Conservation (phyloP, 257 asterid species). For the Nicotiana tabacum region DNA sequence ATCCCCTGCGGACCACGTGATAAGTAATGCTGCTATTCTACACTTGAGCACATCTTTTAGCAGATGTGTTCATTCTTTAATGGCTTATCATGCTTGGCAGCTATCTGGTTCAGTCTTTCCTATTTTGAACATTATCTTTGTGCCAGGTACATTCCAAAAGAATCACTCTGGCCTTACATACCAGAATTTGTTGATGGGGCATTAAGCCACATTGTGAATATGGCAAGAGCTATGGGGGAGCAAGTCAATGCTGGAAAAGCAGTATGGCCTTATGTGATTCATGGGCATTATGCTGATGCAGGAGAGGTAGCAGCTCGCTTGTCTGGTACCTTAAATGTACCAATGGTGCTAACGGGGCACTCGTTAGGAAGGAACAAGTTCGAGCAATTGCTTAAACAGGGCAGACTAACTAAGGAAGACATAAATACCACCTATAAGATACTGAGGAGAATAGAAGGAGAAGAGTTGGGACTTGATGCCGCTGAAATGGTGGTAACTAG, state of each 20-base stretch:
- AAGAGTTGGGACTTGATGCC: slow-evolving; percentile 53
- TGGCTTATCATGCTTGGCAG: background rate
- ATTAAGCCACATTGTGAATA: slow-evolving; percentile 44
- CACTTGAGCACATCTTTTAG: background rate
- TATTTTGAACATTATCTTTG: background rate
- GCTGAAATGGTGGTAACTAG: slow-evolving; percentile 67
- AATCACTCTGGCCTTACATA: slow-evolving; percentile 56
- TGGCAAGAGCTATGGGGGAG: slow-evolving; percentile 59
- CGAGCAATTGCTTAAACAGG: slow-evolving; percentile 62
- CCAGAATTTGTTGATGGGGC: slow-evolving; percentile 63
- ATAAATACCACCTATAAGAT: slow-evolving; percentile 56
- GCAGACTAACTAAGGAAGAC: slow-evolving; percentile 56
- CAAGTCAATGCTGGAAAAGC: slow-evolving; percentile 44
- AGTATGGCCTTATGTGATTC: slow-evolving; percentile 61
- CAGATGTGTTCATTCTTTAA: background rate
- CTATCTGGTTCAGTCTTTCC: background rate
- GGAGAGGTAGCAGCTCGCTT: slow-evolving; percentile 55
- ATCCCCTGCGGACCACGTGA: slow-evolving; percentile 60
- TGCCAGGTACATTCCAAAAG: slow-evolving; percentile 45
- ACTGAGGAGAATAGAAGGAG: slow-evolving; percentile 57
- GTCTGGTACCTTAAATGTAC: slow-evolving; percentile 53
- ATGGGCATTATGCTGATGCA: slow-evolving; percentile 72
- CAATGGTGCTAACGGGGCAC: slow-evolving; percentile 66
- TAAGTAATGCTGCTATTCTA: slow-evolving; percentile 23
- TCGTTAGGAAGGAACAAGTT: slow-evolving; percentile 62